phyloP scores from a whole-genome alignment of 2,329 filamentous ascomycete species.

The Pseudogymnoascus sp. region DNA sequence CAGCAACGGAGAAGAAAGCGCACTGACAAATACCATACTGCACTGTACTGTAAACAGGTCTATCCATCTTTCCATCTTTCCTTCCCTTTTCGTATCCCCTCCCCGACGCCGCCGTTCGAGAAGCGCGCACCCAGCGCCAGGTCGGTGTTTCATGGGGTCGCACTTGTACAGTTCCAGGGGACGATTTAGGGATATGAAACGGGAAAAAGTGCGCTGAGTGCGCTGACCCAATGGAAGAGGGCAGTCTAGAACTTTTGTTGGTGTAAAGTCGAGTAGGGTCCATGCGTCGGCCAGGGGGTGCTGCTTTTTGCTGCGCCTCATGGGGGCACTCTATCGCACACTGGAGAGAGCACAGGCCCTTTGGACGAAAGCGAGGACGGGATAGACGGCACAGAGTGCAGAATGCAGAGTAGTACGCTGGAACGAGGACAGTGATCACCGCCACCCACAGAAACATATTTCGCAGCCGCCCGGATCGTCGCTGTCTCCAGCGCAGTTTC shows the following conservation, averaged over 20 bases:
- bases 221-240: background rate
- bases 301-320: slow-evolving; percentile 2
- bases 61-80: background rate
- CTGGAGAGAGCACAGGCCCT: background rate
- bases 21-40: background rate
- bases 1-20: background rate
- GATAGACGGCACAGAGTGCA: background rate
- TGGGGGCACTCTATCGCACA: background rate
- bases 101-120: background rate
- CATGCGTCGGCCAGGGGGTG: background rate
- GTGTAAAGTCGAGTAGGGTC: background rate
- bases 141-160: background rate
- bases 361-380: background rate
- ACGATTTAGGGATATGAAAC: background rate
- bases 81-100: background rate
- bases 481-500: background rate
- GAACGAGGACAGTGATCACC: too few relatives aligned
- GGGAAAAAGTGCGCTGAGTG: background rate
- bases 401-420: too few relatives aligned
- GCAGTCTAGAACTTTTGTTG: background rate
- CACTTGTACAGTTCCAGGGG: background rate
- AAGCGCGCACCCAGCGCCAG: background rate
- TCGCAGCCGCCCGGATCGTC: background rate
- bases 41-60: background rate
- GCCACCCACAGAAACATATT: background rate